Base-by-base conservation (phyloP, 2,329 filamentous ascomycete genomes). In the Aspergillus thermomutatus region DNA sequence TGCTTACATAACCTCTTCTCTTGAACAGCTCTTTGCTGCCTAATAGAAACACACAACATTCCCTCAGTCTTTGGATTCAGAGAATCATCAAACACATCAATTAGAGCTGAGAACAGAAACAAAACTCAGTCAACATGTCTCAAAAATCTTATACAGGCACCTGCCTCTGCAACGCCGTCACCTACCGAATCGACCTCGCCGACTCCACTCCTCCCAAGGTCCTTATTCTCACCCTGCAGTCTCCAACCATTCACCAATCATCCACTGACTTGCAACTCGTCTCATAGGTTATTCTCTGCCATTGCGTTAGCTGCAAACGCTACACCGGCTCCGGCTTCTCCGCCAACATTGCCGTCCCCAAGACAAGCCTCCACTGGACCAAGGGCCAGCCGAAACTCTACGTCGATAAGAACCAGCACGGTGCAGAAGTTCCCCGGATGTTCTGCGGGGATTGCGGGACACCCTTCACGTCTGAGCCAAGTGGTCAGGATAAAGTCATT, bases 271-370 rank as follows among this genome's bases (percentile, higher is more conserved):
- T 6, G 19, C 23, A 5, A 17, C n/a, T 52, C 23, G 25, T 9
- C 8, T 3, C 19, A 17, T 21, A 67, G 64, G 19, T 67, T 19
- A 48, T 60, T 37, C 49, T 64, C 54, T 67, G 66, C 55, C 64
- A 68, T 60, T 68, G 66, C 57, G 60, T 40, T 43, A 62, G 46
- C 54, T 68, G 66, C 60, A 68, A 68, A 40, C 64, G 63, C 23
- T 64, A 68, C 56, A 66, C 66, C 2, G 64, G 65, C 53, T 58
- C 60, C 14, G 54, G 54, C 43, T 69, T 68, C 57, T 68, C 65
- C 4, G 49, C 64, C 43, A 69, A 67, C 54, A 55, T 68, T 27
- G 51, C 64, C 48, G 45, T 68, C 28, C 58, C 64, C 0, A 41
- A 54, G 19, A 45, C 58, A 3, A 34, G 28, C 3, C 47, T 67